phyloP scores from a whole-genome alignment of 345 rosid genomes.

The Barbarea vulgaris region DNA sequence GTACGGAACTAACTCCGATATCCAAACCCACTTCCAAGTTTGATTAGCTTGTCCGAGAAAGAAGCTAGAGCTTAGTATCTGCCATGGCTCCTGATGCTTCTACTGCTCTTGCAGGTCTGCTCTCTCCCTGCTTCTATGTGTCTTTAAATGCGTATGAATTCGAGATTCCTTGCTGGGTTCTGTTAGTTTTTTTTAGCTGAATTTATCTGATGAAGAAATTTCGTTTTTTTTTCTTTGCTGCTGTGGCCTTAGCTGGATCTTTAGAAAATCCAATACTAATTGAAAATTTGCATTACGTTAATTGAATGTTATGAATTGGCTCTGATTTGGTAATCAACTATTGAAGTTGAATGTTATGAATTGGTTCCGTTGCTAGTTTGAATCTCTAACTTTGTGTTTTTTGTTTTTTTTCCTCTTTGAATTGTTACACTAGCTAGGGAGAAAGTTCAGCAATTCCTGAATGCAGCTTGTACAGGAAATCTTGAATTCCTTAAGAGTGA shows the following conservation, averaged over 20 bases:
- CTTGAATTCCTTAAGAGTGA: constrained; percentile 87
- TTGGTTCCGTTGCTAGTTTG: neutral
- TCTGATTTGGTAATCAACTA: neutral
- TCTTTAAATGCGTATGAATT: neutral
- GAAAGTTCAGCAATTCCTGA: constrained; percentile 68
- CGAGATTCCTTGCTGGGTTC: constrained; percentile 12
- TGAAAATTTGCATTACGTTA: neutral
- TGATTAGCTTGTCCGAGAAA: neutral
- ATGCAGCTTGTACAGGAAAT: constrained; percentile 73
- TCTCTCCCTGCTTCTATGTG: constrained; percentile 25
- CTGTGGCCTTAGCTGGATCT: neutral
- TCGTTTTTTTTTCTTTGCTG: neutral
- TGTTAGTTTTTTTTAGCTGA: neutral
- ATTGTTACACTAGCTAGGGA: constrained; percentile 58
- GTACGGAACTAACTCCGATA: constrained; percentile 5
- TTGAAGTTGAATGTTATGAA: constrained; percentile 4
- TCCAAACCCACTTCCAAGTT: constrained; percentile 9
- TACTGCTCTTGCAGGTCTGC: constrained; percentile 75
- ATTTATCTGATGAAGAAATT: constrained; percentile 15
- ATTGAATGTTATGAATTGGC: neutral
- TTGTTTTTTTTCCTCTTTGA: neutral
- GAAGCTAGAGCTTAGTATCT: constrained; percentile 9
- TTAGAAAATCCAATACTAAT: neutral
- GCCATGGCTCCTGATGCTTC: constrained; percentile 82
- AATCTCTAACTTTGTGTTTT: neutral